Base-by-base conservation (phyloP, 495 filamentous ascomycete species). In the Staphylotrichum longicolle region DNA sequence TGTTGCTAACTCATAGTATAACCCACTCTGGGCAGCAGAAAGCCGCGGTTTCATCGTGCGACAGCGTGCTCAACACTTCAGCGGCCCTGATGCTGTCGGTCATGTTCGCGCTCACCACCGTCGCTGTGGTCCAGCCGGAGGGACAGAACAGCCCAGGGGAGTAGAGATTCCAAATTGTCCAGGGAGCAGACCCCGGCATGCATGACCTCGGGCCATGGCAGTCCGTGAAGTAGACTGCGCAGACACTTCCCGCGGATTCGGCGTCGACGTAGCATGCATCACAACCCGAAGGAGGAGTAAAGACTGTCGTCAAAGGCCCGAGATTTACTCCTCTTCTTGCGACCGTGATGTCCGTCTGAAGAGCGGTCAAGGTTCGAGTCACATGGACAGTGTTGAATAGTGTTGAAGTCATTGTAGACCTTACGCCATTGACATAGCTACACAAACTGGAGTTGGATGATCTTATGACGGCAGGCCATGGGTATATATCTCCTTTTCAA, bases 11-110 rank as follows among this genome's bases (percentile, higher is more conserved):
- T 33, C 11, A 11, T 34, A 7, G 8, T 10, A 5, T 20, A 50
- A 52, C 54, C 27, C 33, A 57, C 54, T 30, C 7, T 0, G 54
- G 54, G 14, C 54, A 57, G n/a, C 54, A 57, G 9, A 57, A 57
- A 2, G 41, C 42, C 5, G 42, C 54, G 2, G 54, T 57, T 30
- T 57, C 54, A 0, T 8, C 30, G 1, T n/a, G 5, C 6, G 14
- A 0, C 2, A 57, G 3, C 0, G 5, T 30, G 4, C 32, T 5
- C 5, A 57, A 14, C 14, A 47, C n/a, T 5, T 57, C 41, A 9
- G n/a, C 14, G 3, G 46, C 45, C 1, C 3, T 11, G 34, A 32
- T 20, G 27, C 8, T 33, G 7, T 42, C 37, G 0, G 35, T 42
- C 46, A 50, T 50, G 11, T 41, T 30, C 1, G 30, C 34, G 46